Conservation (phyloP, 2,329 filamentous ascomycete species). For the Chalaropsis thielavioides region DNA sequence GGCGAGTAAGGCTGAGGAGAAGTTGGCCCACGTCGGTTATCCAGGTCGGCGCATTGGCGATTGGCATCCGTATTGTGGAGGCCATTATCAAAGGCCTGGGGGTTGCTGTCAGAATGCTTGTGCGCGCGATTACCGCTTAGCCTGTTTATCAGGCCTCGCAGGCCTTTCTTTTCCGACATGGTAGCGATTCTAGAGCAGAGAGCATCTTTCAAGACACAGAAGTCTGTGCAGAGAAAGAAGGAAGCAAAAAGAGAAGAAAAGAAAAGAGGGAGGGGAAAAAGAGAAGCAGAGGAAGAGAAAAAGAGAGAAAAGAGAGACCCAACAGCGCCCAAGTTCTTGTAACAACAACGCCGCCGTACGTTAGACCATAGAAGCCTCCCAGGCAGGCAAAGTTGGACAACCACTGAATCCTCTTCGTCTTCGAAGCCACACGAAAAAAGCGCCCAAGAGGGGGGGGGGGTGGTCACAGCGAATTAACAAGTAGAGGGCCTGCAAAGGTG, state of each 20-base stretch:
- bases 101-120: neutral
- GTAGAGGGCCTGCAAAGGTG: neutral
- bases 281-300: neutral
- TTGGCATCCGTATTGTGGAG: neutral
- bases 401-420: neutral
- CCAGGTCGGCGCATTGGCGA: neutral
- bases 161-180: slow-evolving; percentile 9
- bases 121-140: neutral
- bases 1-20: neutral
- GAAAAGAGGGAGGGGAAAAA: neutral
- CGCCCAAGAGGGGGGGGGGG: neutral
- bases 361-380: neutral
- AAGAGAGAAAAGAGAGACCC: neutral
- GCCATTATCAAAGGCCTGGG: neutral
- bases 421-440: neutral
- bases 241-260: neutral
- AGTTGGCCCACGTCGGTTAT: neutral
- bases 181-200: neutral
- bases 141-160: slow-evolving; percentile 4
- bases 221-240: neutral
- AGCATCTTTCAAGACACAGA: slow-evolving; percentile 2
- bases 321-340: slow-evolving; percentile 3
- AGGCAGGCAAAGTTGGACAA: neutral
- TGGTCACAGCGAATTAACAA: neutral
- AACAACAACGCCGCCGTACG: neutral